Conservation (phyloP, 768 basidiomycete species). For the Peribolospora baueri region DNA sequence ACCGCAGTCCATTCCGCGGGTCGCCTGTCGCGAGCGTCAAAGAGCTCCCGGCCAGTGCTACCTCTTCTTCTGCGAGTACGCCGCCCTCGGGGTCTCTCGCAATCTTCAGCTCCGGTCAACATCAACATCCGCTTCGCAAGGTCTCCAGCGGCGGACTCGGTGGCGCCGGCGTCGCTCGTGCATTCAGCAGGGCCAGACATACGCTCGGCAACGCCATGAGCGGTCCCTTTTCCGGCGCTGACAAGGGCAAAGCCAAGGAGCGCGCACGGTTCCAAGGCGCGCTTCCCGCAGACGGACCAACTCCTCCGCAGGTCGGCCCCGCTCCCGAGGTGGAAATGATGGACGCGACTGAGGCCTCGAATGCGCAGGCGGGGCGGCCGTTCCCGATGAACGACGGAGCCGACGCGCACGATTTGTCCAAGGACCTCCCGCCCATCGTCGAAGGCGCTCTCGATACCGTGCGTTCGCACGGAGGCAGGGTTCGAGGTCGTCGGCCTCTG, state of each 20-base stretch:
- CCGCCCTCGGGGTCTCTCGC: too few species aligned
- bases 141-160: too few species aligned
- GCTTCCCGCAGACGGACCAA: constrained; percentile 18
- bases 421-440: not conserved
- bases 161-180: constrained; percentile 23
- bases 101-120: too few species aligned
- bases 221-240: too few species aligned
- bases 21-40: too few species aligned
- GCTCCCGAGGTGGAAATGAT: not conserved
- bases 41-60: too few species aligned
- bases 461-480: not conserved
- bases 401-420: not conserved
- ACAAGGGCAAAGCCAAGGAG: not conserved
- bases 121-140: too few species aligned
- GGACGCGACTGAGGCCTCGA: too few species aligned
- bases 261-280: not conserved
- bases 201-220: constrained; percentile 3
- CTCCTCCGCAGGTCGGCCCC: constrained; percentile 44
- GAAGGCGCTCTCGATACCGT: not conserved
- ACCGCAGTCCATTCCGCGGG: too few species aligned
- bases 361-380: too few species aligned
- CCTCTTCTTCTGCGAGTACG: too few species aligned
- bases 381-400: too few species aligned
- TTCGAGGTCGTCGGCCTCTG: not conserved
- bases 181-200: constrained; percentile 45